Evolutionary conservation across 2,329 filamentous ascomycete species (phyloP).

Genomic region (Diaporthe australafricana): DNA sequence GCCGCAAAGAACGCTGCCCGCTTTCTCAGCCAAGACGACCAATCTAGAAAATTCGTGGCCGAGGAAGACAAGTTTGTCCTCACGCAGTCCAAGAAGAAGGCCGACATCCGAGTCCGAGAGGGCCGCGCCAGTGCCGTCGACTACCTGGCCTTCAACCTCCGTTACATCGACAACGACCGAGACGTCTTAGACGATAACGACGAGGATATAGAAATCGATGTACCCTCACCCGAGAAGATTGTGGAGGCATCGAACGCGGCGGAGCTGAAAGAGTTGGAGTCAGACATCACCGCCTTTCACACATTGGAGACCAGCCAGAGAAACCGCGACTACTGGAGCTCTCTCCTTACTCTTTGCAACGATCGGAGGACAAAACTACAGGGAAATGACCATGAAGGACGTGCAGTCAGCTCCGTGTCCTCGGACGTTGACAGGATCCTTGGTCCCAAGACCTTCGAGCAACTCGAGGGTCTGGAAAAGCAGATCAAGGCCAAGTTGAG

Average conservation of each 20-base stretch:
- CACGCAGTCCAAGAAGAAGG: slow-evolving; percentile 98
- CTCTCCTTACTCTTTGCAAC: slow-evolving; percentile 84
- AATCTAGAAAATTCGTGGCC: slow-evolving; percentile 85
- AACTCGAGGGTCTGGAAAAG: slow-evolving; percentile 86
- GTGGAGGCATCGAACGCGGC: slow-evolving; percentile 77
- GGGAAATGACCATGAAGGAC: slow-evolving; percentile 71
- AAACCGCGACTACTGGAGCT: slow-evolving; percentile 93
- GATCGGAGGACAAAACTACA: slow-evolving; percentile 77
- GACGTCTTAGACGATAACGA: slow-evolving; percentile 90
- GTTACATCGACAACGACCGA: slow-evolving; percentile 86
- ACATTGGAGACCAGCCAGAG: slow-evolving; percentile 81
- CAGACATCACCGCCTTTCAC: slow-evolving; percentile 84
- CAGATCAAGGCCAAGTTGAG: slow-evolving; percentile 89
- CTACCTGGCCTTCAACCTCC: slow-evolving; percentile 89
- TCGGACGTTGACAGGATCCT: slow-evolving; percentile 90
- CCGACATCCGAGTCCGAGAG: slow-evolving; percentile 92
- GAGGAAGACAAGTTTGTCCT: slow-evolving; percentile 97
- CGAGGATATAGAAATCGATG: slow-evolving; percentile 76
- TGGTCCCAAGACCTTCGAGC: slow-evolving; percentile 84
- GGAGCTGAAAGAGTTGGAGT: slow-evolving; percentile 80
- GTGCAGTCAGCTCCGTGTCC: slow-evolving; percentile 84
- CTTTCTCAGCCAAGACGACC: slow-evolving; percentile 79
- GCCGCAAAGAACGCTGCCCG: slow-evolving; percentile 47
- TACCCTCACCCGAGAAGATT: slow-evolving; percentile 84
- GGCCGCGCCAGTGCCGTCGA: slow-evolving; percentile 93